Evolutionary conservation across 192 early-diverging fungal genomes (phyloP).

Genomic region (Coemansia sp.): DNA sequence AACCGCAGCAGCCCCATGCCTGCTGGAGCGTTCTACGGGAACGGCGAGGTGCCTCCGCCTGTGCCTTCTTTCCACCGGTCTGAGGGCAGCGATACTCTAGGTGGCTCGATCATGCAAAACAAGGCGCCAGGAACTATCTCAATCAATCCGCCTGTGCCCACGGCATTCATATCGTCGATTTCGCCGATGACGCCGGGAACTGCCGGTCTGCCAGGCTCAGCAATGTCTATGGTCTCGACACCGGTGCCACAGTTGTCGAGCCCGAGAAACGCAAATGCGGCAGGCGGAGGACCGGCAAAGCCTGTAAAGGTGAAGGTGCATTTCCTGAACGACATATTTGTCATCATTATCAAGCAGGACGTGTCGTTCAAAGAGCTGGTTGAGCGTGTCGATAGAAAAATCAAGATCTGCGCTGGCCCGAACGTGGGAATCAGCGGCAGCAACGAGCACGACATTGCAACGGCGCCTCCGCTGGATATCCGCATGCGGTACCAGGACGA

Average conservation of each 20-base stretch:
- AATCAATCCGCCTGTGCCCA: constrained; percentile 32
- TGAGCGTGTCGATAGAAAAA: constrained; percentile 86
- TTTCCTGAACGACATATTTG: constrained; percentile 85
- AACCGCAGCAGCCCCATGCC: constrained; percentile 43
- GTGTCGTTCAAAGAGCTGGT: constrained; percentile 77
- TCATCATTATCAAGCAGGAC: constrained; percentile 80
- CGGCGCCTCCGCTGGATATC: constrained; percentile 56
- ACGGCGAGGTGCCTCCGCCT: constrained; percentile 35
- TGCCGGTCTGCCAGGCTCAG: constrained; percentile 16
- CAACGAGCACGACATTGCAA: constrained; percentile 41
- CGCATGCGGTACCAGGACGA: constrained; percentile 91
- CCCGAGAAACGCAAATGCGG: constrained; percentile 15
- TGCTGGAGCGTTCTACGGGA: constrained; percentile 18
- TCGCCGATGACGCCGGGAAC: constrained; percentile 42
- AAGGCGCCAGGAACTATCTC: constrained; percentile 33
- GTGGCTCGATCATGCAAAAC: not conserved
- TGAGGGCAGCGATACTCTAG: not conserved
- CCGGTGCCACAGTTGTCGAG: constrained; percentile 26
- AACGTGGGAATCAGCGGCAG: constrained; percentile 56
- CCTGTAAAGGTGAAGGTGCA: constrained; percentile 84
- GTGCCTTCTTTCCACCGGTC: constrained; percentile 35
- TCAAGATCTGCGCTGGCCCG: constrained; percentile 73
- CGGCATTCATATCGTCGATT: constrained; percentile 39
- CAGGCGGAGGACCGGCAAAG: constrained; percentile 33
- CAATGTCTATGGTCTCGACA: constrained; percentile 29